Percentiles rank a stretch among this genome's conserved stretches.
Conservation (phyloP, 1,284 basidiomycete species). For the Ceratobasidium sp. region DNA sequence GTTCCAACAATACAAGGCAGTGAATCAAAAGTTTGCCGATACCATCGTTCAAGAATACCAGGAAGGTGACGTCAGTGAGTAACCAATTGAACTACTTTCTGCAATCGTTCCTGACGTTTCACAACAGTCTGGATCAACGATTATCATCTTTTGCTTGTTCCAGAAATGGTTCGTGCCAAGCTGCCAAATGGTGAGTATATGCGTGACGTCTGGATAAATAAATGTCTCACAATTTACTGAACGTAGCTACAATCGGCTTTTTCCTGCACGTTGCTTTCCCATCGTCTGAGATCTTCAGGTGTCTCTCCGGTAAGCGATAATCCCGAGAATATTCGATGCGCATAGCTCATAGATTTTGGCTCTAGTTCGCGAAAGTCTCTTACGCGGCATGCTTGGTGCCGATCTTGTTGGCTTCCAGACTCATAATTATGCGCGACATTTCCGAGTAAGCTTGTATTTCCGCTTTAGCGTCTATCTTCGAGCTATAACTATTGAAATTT, state of each 20-base stretch:
- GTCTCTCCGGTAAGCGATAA: constrained; percentile 63
- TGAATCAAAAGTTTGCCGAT: constrained; percentile 85
- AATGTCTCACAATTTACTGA: neutral
- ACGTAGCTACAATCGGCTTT: constrained; percentile 75
- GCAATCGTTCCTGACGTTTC: neutral
- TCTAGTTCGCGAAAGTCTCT: constrained; percentile 54
- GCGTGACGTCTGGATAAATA: neutral
- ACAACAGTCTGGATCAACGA: constrained; percentile 66
- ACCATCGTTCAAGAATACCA: constrained; percentile 74
- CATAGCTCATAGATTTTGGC: neutral
- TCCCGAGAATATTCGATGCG: too few species aligned
- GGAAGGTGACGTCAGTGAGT: constrained; percentile 78
- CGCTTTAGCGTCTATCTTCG: too few species aligned
- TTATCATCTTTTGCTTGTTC: constrained; percentile 86
- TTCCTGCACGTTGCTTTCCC: constrained; percentile 92
- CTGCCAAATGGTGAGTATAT: constrained; percentile 54
- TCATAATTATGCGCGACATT: constrained; percentile 78
- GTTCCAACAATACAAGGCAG: constrained; percentile 79
- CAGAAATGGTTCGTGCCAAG: constrained; percentile 70
- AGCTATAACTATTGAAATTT: too few species aligned
- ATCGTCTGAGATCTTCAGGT: constrained; percentile 86
- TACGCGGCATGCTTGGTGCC: constrained; percentile 77
- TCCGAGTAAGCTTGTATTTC: constrained; percentile 58
- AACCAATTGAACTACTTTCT: constrained; percentile 7
- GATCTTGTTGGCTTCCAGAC: constrained; percentile 86